Evolutionary conservation across 345 rosid species (phyloP).

Genomic region (Acer yangbiense): DNA sequence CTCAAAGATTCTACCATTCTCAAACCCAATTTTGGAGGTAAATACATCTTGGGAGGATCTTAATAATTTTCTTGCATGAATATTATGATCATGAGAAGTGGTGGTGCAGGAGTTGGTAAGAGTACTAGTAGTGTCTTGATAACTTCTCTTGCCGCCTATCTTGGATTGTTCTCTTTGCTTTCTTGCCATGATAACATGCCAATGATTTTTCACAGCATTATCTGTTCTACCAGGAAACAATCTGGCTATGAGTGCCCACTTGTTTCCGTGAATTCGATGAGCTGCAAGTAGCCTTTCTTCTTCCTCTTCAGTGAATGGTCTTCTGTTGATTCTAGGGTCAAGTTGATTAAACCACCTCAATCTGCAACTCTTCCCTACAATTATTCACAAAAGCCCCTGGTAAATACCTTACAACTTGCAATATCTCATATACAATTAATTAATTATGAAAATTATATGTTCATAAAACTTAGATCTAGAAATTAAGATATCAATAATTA

Average conservation of each 20-base stretch:
- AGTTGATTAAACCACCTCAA: slow-evolving; percentile 69
- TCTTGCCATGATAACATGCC: slow-evolving; percentile 66
- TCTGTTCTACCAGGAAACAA: slow-evolving; percentile 64
- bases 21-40: slow-evolving; percentile 33
- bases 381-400: not conserved
- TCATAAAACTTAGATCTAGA: not conserved
- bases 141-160: slow-evolving; percentile 39
- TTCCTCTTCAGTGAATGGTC: slow-evolving; percentile 59
- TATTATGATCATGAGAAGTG: not conserved
- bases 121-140: slow-evolving; percentile 19
- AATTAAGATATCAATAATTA: not conserved
- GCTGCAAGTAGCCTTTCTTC: slow-evolving; percentile 55
- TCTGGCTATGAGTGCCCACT: slow-evolving; percentile 61
- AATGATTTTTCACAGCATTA: slow-evolving; percentile 65
- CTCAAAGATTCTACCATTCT: slow-evolving; percentile 31
- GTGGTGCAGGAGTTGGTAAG: slow-evolving; percentile 16
- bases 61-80: slow-evolving; percentile 32
- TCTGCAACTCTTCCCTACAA: slow-evolving; percentile 60
- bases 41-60: slow-evolving; percentile 28
- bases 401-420: not conserved
- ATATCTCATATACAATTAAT: not conserved
- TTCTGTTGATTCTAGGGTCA: slow-evolving; percentile 58
- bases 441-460: not conserved
- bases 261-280: slow-evolving; percentile 57
- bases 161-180: slow-evolving; percentile 46